Conservation (phyloP, 192 early-diverging fungal genomes). For the Mortierella antarctica region DNA sequence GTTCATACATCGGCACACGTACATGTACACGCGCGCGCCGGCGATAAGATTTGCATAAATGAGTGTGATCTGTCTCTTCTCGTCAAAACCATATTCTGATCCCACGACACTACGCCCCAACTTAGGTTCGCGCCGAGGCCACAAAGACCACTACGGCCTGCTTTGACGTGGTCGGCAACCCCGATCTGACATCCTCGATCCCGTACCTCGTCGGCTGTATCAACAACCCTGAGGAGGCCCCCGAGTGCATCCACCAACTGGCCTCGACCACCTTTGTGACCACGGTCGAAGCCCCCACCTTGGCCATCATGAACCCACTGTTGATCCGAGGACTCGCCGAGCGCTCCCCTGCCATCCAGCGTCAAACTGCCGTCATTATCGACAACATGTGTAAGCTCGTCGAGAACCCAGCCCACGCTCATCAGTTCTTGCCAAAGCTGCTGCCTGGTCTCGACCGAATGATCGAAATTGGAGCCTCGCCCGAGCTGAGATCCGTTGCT, state of each 20-base stretch:
- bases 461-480: conserved; percentile 78
- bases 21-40: too few relatives aligned
- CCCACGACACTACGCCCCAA: neutral
- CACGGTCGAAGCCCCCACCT: conserved; percentile 77
- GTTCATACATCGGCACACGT: too few relatives aligned
- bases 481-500: conserved; percentile 80
- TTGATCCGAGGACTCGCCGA: conserved; percentile 75
- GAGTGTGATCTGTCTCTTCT: neutral
- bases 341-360: conserved; percentile 73
- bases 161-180: conserved; percentile 79
- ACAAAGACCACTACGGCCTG: conserved; percentile 74
- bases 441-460: conserved; percentile 81
- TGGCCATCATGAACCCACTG: conserved; percentile 84
- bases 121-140: conserved; percentile 56
- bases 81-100: neutral
- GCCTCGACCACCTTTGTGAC: conserved; percentile 85
- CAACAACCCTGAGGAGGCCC: conserved; percentile 80
- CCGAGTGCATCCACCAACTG: conserved; percentile 80
- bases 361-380: conserved; percentile 83
- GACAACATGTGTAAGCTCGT: conserved; percentile 94
- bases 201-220: conserved; percentile 79
- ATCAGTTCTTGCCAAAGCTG: conserved; percentile 82
- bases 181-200: conserved; percentile 79
- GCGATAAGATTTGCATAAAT: too few relatives aligned
- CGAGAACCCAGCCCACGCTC: conserved; percentile 81